Base-by-base conservation (phyloP, 176 grass and related monocot genomes). In the Aegilops umbellulata region DNA sequence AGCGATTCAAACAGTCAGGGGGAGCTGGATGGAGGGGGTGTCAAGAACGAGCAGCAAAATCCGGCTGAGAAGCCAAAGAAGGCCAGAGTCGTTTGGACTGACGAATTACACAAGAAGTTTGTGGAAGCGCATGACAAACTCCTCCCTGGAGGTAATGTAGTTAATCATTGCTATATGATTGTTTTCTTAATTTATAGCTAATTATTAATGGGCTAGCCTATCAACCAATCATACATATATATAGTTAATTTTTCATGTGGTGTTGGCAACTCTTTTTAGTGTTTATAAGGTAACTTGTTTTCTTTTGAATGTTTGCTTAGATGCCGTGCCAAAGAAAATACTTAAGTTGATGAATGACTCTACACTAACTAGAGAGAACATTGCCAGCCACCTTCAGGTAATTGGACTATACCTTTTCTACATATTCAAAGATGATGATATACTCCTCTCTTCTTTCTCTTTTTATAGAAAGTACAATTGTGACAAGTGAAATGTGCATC, bases 351-450 rank as follows among this genome's bases (percentile, higher is more conserved):
- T 91, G 82, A 44, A 79, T 27, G 24, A 78, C 4, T 0, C 20
- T n/a, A 55, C 17, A 31, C 8, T 91, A 3, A 88, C 41, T 1
- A 88, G 90, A 8, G 72, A 78, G 11, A 72, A 88, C 19, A 60
- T 91, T 60, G 86, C 86, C 22, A 91, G 86, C 76, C 82, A 91
- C 23, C 78, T 91, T 49, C 41, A 75, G 72, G 72, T 75, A 75
- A 19, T 12, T 2, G 8, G 26, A 75, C 27, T 51, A 11, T 53
- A 51, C 15, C 1, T 11, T 53, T 44, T 39, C 6, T 73, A 76
- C 25, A 30, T 16, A 76, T 19, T 49, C 6, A 29, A 49, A 7
- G 35, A 25, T 4, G 8, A 75, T 6, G 1, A 47, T 74, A 19
- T 42, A 4, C 23, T 16, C 41, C 3, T 26, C 69, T 25, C 69